Evolutionary conservation across 2,329 filamentous ascomycete genomes (phyloP), one percentile per base, ranked within the genome.

Genomic region (Phaeosphaeriaceae sp.): DNA sequence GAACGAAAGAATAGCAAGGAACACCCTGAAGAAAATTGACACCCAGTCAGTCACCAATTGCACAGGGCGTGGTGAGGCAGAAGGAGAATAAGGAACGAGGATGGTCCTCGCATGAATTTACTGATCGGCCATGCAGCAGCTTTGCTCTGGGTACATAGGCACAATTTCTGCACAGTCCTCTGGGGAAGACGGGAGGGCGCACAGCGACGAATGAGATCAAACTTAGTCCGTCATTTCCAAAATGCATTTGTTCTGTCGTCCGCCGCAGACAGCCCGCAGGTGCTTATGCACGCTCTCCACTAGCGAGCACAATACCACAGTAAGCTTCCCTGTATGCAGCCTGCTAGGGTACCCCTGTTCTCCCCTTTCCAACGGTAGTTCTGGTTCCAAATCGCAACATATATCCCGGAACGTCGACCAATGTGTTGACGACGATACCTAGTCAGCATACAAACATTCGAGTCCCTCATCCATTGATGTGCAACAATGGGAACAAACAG

Each of bases 41-140:
- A 50, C 52, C 55, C 53, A 54, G 52, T 58, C 60, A 58, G 60
- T 65, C 60, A 55, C 62, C 62, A 48, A 63, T 47, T 53, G 65
- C 61, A 59, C 54, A 58, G 54, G 56, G 61, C 62, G 61, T 62
- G 58, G 54, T 54, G 56, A 65, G 57, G 55, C 58, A 42, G 56
- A 54, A 46, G 48, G 60, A 43, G 37, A 51, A 55, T 53, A 45
- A 54, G 61, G 59, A 53, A 58, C 40, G 52, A 60, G 52, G 54
- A 58, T 61, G 52, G 54, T 56, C 48, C 55, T 64, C 61, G 58
- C 63, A 68, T 67, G 64, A 61, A 64, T 54, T 60, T 63, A 61
- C 56, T 61, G 67, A 68, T 68, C 66, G 63, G 55, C 62, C 58
- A 61, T 66, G 66, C 64, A 67, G 43, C 60, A 60, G 50, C 55